Percentiles rank a stretch among this genome's conserved stretches.
Evolutionary conservation across 23 red algal genomes (phyloP).

Genomic region (Gracilaria vermiculophylla): DNA sequence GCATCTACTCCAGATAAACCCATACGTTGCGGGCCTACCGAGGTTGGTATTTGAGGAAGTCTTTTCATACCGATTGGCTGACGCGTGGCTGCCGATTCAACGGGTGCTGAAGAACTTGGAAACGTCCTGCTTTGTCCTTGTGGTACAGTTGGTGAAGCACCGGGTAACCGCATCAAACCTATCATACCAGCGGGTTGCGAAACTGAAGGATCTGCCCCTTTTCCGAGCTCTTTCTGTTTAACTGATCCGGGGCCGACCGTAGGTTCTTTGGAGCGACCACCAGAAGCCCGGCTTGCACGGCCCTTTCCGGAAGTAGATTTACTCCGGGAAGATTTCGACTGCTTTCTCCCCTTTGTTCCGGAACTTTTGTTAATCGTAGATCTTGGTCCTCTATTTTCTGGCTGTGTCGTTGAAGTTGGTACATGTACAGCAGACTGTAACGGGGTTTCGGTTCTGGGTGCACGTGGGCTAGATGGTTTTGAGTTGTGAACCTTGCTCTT

Average conservation of each 20-base stretch:
- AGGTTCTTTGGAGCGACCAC: neutral
- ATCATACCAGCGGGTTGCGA: neutral
- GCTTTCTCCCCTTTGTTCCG: neutral
- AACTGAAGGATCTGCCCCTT: neutral
- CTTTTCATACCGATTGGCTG: slow-evolving; percentile 21
- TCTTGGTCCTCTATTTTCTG: neutral
- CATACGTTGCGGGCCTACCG: neutral
- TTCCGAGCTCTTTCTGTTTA: neutral
- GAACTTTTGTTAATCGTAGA: neutral
- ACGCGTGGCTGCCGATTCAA: neutral
- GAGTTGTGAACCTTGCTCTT: neutral
- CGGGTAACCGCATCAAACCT: slow-evolving; percentile 6
- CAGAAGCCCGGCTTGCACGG: neutral
- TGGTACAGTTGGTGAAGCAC: neutral
- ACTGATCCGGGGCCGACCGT: neutral
- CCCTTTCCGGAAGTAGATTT: neutral
- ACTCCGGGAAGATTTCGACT: neutral
- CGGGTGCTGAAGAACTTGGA: neutral
- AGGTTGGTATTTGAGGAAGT: neutral
- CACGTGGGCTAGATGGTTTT: neutral
- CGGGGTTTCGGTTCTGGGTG: neutral
- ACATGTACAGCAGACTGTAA: neutral
- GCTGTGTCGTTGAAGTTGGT: neutral
- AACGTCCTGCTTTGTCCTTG: neutral
- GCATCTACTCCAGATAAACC: neutral